Conservation (phyloP, 768 basidiomycete species). For the Xerocomellus intermedius region DNA sequence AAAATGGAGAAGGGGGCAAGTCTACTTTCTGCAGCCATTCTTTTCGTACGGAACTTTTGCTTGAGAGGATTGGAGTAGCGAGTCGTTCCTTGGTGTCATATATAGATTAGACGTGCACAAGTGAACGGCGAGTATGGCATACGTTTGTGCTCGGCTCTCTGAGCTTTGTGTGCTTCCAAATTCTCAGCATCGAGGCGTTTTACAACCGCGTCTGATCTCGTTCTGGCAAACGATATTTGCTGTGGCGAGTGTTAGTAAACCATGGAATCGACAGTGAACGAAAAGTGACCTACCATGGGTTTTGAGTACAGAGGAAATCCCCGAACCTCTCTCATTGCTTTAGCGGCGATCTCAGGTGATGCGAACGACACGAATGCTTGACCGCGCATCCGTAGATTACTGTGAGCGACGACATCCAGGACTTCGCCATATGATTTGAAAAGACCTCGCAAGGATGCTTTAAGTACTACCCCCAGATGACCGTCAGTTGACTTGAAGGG, state of each 20-base stretch:
- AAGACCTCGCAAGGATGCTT: constrained; percentile 79
- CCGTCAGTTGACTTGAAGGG: constrained; percentile 8
- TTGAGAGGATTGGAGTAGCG: constrained; percentile 90
- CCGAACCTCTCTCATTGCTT: constrained; percentile 89
- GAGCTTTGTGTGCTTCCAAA: constrained; percentile 74
- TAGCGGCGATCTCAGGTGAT: constrained; percentile 76
- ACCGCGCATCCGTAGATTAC: constrained; percentile 94
- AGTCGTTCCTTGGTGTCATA: constrained; percentile 54
- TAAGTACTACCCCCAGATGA: constrained; percentile 61
- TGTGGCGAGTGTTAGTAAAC: constrained; percentile 32
- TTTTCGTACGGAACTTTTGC: constrained; percentile 78
- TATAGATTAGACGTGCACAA: background rate
- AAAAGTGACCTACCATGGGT: constrained; percentile 70
- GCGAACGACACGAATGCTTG: constrained; percentile 97
- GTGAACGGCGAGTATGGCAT: constrained; percentile 22
- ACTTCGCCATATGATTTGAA: constrained; percentile 95
- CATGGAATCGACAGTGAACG: background rate
- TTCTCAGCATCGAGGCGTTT: constrained; percentile 64
- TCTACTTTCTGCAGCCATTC: constrained; percentile 75
- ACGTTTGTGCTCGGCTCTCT: constrained; percentile 85
- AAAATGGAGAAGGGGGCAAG: constrained; percentile 1
- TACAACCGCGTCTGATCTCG: constrained; percentile 88
- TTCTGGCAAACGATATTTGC: constrained; percentile 94
- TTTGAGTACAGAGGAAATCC: constrained; percentile 96
- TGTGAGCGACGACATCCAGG: constrained; percentile 92